These are phyloP conservation scores for Allium cepa DNA, from an alignment of 106 monocot genomes.

Conservation along the genomic window DNA sequence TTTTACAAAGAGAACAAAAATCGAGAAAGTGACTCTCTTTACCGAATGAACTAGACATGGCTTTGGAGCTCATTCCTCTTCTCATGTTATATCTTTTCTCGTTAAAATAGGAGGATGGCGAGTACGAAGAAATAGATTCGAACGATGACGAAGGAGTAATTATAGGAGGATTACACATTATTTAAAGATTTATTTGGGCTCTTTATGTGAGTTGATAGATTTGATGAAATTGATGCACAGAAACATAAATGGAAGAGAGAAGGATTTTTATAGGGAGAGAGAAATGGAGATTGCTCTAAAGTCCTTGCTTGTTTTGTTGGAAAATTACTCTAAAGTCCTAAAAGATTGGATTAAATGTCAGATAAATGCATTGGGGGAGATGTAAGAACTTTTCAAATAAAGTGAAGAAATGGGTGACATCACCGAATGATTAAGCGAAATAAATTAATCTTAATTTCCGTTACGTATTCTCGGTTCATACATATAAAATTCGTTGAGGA, in stretches of 20 bases:
- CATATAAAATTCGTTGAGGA: no score
- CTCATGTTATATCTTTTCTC: background rate
- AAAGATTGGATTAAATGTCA: no score
- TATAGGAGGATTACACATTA: background rate
- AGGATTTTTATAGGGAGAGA: background rate
- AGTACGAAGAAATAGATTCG: background rate
- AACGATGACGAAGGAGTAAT: background rate
- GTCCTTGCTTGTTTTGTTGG: no score
- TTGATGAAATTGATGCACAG: background rate
- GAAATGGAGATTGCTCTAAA: background rate
- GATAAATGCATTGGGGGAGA: no score
- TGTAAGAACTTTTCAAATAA: no score
- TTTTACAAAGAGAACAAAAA: conserved; percentile 7
- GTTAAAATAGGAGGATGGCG: background rate
- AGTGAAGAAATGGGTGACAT: no score
- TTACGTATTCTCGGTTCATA: no score
- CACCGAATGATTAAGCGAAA: no score
- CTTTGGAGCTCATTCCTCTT: background rate
- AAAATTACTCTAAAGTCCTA: no score
- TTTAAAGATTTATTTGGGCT: background rate
- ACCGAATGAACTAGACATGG: background rate
- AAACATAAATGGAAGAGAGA: background rate
- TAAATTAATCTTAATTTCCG: no score
- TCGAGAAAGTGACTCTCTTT: background rate
- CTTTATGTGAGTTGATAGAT: background rate